phyloP scores from a whole-genome alignment of 1,139 yeast genomes.

The Blastobotrys serpentis region DNA sequence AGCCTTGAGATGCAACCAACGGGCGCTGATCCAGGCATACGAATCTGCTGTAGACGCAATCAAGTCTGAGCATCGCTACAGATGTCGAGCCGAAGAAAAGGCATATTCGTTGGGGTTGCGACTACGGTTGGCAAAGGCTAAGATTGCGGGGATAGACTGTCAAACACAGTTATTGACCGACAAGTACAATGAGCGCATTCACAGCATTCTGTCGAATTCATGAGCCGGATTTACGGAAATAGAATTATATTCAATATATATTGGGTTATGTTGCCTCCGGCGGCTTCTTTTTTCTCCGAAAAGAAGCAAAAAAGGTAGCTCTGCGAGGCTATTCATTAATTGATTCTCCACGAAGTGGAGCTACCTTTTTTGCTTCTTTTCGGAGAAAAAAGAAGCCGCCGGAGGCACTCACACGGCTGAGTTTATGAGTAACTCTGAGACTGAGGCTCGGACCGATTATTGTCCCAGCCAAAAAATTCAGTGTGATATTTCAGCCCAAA shows the following conservation, averaged over 20 bases:
- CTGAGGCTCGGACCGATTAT: too few species aligned
- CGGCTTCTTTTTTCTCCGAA: background rate
- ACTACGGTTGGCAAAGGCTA: constrained; percentile 18
- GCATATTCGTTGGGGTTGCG: constrained; percentile 18
- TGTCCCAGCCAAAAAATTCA: too few species aligned
- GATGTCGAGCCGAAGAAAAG: constrained; percentile 17
- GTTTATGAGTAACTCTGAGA: too few species aligned
- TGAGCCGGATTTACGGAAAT: too few species aligned
- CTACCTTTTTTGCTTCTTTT: constrained; percentile 3
- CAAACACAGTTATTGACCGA: constrained; percentile 13
- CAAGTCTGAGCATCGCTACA: constrained; percentile 13
- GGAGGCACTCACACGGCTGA: too few species aligned
- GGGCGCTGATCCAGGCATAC: constrained; percentile 9
- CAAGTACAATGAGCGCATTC: constrained; percentile 8
- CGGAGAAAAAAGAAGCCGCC: constrained; percentile 4
- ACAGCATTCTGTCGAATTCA: background rate
- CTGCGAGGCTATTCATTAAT: too few species aligned
- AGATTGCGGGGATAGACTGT: constrained; percentile 12
- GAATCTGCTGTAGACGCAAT: constrained; percentile 2
- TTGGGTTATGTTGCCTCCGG: too few species aligned
- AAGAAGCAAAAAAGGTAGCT: background rate
- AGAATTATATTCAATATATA: too few species aligned
- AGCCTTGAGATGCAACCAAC: constrained; percentile 13
- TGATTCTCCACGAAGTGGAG: background rate
- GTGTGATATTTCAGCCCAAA: too few species aligned